Evolutionary conservation across 2,329 filamentous ascomycete genomes (phyloP), one percentile per base, ranked within the genome.

Genomic region (Xylaria sp.): DNA sequence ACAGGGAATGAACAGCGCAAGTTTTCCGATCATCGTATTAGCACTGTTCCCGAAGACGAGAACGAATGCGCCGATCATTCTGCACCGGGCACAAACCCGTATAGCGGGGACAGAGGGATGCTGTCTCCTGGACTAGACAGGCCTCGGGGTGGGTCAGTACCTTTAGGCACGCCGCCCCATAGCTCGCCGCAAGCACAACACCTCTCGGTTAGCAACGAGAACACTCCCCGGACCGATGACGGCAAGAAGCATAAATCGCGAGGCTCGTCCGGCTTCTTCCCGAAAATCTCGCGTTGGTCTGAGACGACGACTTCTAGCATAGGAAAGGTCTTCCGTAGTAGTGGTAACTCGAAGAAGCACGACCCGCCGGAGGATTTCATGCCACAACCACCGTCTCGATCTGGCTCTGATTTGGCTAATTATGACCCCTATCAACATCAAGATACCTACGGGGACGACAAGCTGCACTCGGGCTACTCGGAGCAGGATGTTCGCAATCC

Each of bases 261-360:
- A 68, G 86, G 86, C 53, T 94, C 91, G 0, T 91, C 90, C 0
- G 79, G 83, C 47, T 86, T 85, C 78, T 89, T 96, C 57, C 92
- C 92, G 20, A 97, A 96, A 76, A 92, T 96, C 59, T 97, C 94
- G 5, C 85, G 94, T 40, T 99, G 94, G 94, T 97, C 93, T 0
- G 94, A 95, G 75, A 97, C 93, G 2, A 99, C 94, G 0, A 84
- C 92, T 3, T 96, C 92, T 0, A 96, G 91, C 56, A 86, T 92
- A 40, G 87, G 90, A 41, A 88, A 89, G 63, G 89, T 88, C 39
- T 89, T 92, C 70, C 85, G 88, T 39, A 85, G 83, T 65, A 90
- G 85, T 64, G 79, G 78, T 41, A 78, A 79, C 44, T 77, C 74
- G 19, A 78, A 78, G 68, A 84, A 81, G 64, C 79, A 82, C 40